Percentiles rank a stretch among this genome's conserved stretches.
phyloP scores from a whole-genome alignment of 2,329 filamentous ascomycete genomes.

The Cyphellophora europaea region DNA sequence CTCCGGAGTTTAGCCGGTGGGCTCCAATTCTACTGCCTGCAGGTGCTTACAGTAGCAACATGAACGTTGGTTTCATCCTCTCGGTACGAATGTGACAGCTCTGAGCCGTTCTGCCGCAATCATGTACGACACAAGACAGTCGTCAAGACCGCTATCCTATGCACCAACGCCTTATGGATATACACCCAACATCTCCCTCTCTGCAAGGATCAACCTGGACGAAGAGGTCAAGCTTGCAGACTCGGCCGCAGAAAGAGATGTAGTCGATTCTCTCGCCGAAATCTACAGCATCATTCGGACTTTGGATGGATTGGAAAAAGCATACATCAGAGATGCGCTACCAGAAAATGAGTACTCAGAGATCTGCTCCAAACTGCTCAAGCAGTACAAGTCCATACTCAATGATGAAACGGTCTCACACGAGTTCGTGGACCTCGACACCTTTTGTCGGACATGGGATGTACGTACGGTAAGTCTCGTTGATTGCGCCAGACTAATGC shows the following conservation, averaged over 20 bases:
- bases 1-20: background rate
- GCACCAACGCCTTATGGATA: constrained; percentile 87
- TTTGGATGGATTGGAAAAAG: constrained; percentile 89
- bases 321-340: constrained; percentile 91
- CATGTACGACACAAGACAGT: constrained; percentile 26
- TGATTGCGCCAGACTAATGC: constrained; percentile 2
- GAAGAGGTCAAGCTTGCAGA: constrained; percentile 91
- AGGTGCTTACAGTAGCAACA: no score
- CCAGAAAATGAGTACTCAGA: constrained; percentile 89
- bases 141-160: constrained; percentile 59
- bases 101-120: no score
- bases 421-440: constrained; percentile 79
- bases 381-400: constrained; percentile 93
- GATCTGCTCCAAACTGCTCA: constrained; percentile 84
- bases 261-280: constrained; percentile 92
- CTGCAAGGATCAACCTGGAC: constrained; percentile 86
- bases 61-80: no score
- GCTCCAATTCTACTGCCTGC: no score
- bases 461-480: constrained; percentile 41
- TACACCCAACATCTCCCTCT: constrained; percentile 71
- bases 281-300: constrained; percentile 97
- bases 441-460: constrained; percentile 87
- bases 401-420: constrained; percentile 83
- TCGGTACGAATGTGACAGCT: no score
- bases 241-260: constrained; percentile 77